Conservation (phyloP, 176 grass and related monocot genomes). For the Carex scoparia region DNA sequence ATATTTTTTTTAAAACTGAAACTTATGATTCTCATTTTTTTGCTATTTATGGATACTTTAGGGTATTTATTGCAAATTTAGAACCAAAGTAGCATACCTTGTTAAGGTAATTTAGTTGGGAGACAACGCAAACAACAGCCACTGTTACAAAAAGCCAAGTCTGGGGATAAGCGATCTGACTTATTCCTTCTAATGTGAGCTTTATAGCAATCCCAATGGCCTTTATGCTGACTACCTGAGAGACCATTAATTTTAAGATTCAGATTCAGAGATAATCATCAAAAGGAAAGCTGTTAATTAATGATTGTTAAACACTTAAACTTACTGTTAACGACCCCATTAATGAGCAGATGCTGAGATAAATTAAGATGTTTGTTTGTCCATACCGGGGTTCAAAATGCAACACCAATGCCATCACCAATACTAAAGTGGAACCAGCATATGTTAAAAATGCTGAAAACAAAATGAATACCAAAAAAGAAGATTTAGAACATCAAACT, state of each 20-base stretch:
- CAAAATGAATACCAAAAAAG: background rate
- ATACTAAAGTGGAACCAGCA: slow-evolving; percentile 38
- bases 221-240: slow-evolving; percentile 93
- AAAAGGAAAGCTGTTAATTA: background rate
- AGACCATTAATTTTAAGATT: background rate
- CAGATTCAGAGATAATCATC: background rate
- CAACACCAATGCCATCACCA: slow-evolving; percentile 49
- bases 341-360: slow-evolving; percentile 87
- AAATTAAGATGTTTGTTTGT: slow-evolving; percentile 90
- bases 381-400: slow-evolving; percentile 83
- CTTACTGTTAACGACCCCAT: slow-evolving; percentile 94
- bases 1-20: background rate
- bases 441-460: slow-evolving; percentile 74
- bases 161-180: slow-evolving; percentile 67
- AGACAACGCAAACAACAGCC: slow-evolving; percentile 66
- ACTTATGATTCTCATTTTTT: background rate
- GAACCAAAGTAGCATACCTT: slow-evolving; percentile 40
- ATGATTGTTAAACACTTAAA: slow-evolving; percentile 7
- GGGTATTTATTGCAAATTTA: background rate
- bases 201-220: slow-evolving; percentile 92
- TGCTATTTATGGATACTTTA: background rate
- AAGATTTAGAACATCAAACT: slow-evolving; percentile 3
- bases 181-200: slow-evolving; percentile 82
- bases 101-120: slow-evolving; percentile 95
- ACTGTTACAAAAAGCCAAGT: slow-evolving; percentile 87